A percentile compares a stretch with the other conserved stretches of the same genome.
phyloP scores from a whole-genome alignment of 345 rosid species.

The Physaria fendleri region DNA sequence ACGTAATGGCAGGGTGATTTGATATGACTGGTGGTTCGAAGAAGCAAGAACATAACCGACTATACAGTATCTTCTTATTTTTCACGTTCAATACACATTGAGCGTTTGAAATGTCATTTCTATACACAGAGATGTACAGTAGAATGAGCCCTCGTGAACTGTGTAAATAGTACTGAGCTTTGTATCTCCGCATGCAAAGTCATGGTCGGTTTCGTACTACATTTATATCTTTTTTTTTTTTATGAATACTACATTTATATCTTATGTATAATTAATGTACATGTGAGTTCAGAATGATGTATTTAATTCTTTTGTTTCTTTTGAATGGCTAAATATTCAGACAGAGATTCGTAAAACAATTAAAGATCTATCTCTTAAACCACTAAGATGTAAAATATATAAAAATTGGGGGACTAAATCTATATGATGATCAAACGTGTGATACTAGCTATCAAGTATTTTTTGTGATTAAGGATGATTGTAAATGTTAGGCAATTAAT shows the following conservation, averaged over 20 bases:
- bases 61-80: background rate
- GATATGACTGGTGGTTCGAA: background rate
- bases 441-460: background rate
- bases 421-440: background rate
- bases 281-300: conserved; percentile 9
- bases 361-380: background rate
- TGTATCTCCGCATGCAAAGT: conserved; percentile 7
- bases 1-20: background rate
- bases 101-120: background rate
- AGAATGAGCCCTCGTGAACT: background rate
- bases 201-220: conserved; percentile 12
- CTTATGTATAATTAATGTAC: background rate
- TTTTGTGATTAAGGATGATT: background rate
- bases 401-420: background rate
- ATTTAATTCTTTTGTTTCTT: background rate
- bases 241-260: background rate
- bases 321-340: background rate
- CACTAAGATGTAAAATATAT: background rate
- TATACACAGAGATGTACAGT: background rate
- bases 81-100: background rate
- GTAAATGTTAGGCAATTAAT: background rate
- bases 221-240: no score
- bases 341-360: background rate
- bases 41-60: background rate
- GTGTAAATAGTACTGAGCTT: conserved; percentile 10